Conservation (phyloP, 192 early-diverging fungal genomes). For the Rhizophagus sp. region DNA sequence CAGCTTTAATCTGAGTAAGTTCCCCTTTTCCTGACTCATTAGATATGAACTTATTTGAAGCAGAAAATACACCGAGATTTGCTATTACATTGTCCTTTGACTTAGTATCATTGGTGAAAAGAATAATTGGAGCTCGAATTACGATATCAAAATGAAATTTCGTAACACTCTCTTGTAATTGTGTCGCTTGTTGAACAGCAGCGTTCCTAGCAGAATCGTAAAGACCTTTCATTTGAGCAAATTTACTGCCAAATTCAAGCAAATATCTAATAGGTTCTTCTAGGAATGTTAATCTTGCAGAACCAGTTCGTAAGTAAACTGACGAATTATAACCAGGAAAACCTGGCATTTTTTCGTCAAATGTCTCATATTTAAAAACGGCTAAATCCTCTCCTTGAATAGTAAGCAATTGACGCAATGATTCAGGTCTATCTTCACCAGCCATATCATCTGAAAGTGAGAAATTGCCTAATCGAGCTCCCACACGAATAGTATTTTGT, state of each 20-base stretch:
- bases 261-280: conserved; percentile 73
- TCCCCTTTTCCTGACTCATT: conserved; percentile 51
- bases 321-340: conserved; percentile 89
- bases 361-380: conserved; percentile 88
- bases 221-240: conserved; percentile 82
- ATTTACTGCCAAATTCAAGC: conserved; percentile 79
- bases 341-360: conserved; percentile 46
- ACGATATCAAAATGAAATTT: conserved; percentile 85
- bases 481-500: conserved; percentile 57
- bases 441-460: conserved; percentile 63
- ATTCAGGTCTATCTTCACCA: conserved; percentile 1
- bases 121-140: conserved; percentile 84
- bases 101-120: conserved; percentile 66
- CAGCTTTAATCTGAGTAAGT: conserved; percentile 64
- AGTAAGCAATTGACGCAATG: conserved; percentile 59
- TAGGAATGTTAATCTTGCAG: conserved; percentile 78
- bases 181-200: conserved; percentile 73
- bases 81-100: conserved; percentile 67
- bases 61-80: conserved; percentile 86
- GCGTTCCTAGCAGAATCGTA: conserved; percentile 89
- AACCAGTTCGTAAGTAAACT: conserved; percentile 74
- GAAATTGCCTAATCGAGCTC: conserved; percentile 73
- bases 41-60: conserved; percentile 72
- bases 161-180: conserved; percentile 75
- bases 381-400: conserved; percentile 90